Conservation (phyloP, 805 yeast species). For the Ogataea haglerorum region DNA sequence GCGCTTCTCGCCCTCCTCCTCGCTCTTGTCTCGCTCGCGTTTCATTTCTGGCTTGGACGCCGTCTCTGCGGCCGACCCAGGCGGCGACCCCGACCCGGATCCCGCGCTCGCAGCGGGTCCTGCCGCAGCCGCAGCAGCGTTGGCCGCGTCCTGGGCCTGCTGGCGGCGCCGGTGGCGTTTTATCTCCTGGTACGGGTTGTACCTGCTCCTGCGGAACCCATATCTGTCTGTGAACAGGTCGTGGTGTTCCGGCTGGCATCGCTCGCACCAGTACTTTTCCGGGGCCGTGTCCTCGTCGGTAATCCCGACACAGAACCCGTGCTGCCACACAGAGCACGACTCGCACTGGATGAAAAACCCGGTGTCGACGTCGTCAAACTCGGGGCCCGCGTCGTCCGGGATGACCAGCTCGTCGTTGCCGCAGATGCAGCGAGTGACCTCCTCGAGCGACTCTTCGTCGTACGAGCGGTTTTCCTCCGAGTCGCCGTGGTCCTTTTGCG, state of each 20-base stretch:
- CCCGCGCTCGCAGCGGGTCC: constrained; percentile 11
- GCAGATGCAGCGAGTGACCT: constrained; percentile 54
- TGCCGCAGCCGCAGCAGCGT: too few species aligned
- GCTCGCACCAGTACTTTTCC: constrained; percentile 93
- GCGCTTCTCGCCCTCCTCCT: constrained; percentile 21
- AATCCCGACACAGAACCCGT: constrained; percentile 92
- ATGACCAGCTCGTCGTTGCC: constrained; percentile 44
- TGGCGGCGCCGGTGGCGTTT: constrained; percentile 26
- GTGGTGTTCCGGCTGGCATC: constrained; percentile 84
- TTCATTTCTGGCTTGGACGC: constrained; percentile 15
- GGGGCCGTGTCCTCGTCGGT: constrained; percentile 73
- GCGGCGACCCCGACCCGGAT: constrained; percentile 9
- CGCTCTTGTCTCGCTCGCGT: constrained; percentile 10
- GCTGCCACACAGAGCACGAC: constrained; percentile 94
- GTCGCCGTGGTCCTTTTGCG: constrained; percentile 21
- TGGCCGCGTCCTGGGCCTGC: constrained; percentile 17
- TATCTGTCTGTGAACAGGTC: constrained; percentile 44
- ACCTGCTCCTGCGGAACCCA: constrained; percentile 46
- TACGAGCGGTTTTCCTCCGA: constrained; percentile 16
- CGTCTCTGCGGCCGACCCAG: constrained; percentile 7
- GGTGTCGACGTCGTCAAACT: constrained; percentile 40
- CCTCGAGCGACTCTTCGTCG: constrained; percentile 34
- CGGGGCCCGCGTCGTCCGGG: constrained; percentile 27
- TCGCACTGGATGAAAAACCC: constrained; percentile 86
- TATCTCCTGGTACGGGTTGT: constrained; percentile 40